phyloP scores from a whole-genome alignment of 2,329 filamentous ascomycete species.

The Aureobasidium sp. region DNA sequence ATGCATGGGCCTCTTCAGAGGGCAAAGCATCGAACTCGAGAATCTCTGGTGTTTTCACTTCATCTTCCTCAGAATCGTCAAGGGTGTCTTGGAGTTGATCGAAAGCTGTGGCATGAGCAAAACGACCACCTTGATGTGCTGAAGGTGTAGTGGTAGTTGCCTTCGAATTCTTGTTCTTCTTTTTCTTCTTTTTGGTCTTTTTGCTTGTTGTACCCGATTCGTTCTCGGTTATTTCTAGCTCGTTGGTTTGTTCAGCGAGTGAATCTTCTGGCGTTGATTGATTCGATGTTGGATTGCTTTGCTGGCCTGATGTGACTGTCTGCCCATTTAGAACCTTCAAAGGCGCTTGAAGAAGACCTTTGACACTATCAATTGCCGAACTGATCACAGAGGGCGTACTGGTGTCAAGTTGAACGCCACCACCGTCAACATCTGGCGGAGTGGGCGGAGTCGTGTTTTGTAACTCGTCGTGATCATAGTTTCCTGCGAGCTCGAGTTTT shows the following conservation, averaged over 20 bases:
- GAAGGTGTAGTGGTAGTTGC: not conserved
- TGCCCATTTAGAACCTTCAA: conserved; percentile 5
- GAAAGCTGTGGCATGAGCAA: conserved; percentile 28
- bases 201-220: conserved; percentile 1
- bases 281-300: not conserved
- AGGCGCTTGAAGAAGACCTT: not conserved
- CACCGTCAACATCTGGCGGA: conserved; percentile 16
- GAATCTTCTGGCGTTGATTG: not conserved
- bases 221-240: not conserved
- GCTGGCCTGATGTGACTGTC: not conserved
- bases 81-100: conserved; percentile 22
- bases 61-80: conserved; percentile 18
- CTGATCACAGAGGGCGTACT: not conserved
- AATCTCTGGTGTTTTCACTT: not conserved
- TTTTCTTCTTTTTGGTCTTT: conserved; percentile 19
- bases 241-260: not conserved
- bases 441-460: conserved; percentile 2
- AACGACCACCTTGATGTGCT: conserved; percentile 18
- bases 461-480: conserved; percentile 23
- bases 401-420: conserved; percentile 17
- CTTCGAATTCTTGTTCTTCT: conserved; percentile 10
- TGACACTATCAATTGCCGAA: conserved; percentile 5
- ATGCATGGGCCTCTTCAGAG: not conserved
- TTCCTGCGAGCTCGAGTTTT: conserved; percentile 40
- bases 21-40: conserved; percentile 17